A percentile compares a stretch with the other conserved stretches of the same genome.
Conservation (phyloP, 2,329 filamentous ascomycete species). For the Berkeleyomyces basicola region DNA sequence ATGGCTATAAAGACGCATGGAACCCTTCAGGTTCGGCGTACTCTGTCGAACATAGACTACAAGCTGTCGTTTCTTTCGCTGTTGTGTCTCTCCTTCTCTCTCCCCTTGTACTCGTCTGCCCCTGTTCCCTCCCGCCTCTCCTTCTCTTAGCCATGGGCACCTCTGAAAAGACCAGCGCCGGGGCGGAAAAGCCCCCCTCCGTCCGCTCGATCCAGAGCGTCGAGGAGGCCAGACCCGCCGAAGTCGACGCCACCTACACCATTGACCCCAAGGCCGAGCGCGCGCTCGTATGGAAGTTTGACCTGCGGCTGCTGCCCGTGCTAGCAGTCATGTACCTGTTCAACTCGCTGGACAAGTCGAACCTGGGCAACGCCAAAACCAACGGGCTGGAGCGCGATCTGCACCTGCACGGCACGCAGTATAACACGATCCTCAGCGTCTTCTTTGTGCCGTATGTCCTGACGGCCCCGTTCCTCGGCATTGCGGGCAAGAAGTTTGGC, state of each 20-base stretch:
- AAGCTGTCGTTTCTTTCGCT: no score
- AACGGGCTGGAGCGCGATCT: slow-evolving; percentile 27
- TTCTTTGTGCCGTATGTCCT: slow-evolving; percentile 66
- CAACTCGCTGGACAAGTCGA: slow-evolving; percentile 29
- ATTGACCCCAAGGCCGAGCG: slow-evolving; percentile 30
- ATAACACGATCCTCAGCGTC: slow-evolving; percentile 54
- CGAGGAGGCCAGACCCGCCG: neutral
- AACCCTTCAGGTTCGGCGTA: no score
- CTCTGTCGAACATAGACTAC: no score
- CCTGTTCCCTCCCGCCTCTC: neutral
- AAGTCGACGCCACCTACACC: slow-evolving; percentile 14
- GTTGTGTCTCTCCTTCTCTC: neutral
- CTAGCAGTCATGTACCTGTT: slow-evolving; percentile 39
- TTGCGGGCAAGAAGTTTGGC: slow-evolving; percentile 56
- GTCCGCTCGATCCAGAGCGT: slow-evolving; percentile 16
- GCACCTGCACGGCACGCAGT: slow-evolving; percentile 42
- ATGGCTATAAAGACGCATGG: no score
- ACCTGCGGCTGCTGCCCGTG: slow-evolving; percentile 35
- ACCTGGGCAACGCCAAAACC: slow-evolving; percentile 39
- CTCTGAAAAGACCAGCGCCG: neutral
- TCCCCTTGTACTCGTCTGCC: neutral
- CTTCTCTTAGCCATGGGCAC: neutral
- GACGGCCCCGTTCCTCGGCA: slow-evolving; percentile 40
- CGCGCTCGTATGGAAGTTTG: slow-evolving; percentile 36
- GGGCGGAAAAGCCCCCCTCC: neutral